A percentile compares a stretch with the other conserved stretches of the same genome.
Conservation (phyloP, 768 basidiomycete genomes). For the Pluteus cervinus region DNA sequence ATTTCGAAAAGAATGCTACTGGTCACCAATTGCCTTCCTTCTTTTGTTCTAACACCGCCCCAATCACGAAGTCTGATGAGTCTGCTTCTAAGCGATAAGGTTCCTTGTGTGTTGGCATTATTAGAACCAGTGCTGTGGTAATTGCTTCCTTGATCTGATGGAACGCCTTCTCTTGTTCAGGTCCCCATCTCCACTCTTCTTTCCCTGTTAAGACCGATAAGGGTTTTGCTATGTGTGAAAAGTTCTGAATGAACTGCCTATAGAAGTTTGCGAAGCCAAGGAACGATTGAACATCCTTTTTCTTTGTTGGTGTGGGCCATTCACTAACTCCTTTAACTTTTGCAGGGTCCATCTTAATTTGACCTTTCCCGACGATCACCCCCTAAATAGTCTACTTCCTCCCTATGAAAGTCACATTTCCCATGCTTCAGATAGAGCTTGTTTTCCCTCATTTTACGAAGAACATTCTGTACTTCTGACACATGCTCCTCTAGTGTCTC, state of each 20-base stretch:
- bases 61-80: constrained; percentile 24
- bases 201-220: constrained; percentile 23
- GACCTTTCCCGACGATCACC: constrained; percentile 13
- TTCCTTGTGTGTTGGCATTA: constrained; percentile 7
- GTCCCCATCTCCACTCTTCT: constrained; percentile 13
- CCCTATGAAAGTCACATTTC: constrained; percentile 17
- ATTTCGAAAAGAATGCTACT: constrained; percentile 30
- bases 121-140: constrained; percentile 14
- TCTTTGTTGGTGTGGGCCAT: constrained; percentile 29
- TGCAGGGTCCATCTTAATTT: constrained; percentile 22
- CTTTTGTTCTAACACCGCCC: constrained; percentile 21
- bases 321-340: constrained; percentile 25
- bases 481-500: constrained; percentile 14
- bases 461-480: constrained; percentile 8
- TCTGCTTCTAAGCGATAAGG: constrained; percentile 20
- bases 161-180: constrained; percentile 16
- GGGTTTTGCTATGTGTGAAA: constrained; percentile 23
- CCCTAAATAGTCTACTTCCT: constrained; percentile 20
- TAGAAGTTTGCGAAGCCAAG: constrained; percentile 43
- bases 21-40: constrained; percentile 22
- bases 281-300: constrained; percentile 32
- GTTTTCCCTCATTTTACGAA: constrained; percentile 2
- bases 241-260: constrained; percentile 31
- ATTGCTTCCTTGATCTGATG: constrained; percentile 18
- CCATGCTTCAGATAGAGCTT: constrained; percentile 14